These are phyloP conservation scores for Pistacia atlantica DNA, from an alignment of 345 rosid genomes.

Conservation along the genomic window DNA sequence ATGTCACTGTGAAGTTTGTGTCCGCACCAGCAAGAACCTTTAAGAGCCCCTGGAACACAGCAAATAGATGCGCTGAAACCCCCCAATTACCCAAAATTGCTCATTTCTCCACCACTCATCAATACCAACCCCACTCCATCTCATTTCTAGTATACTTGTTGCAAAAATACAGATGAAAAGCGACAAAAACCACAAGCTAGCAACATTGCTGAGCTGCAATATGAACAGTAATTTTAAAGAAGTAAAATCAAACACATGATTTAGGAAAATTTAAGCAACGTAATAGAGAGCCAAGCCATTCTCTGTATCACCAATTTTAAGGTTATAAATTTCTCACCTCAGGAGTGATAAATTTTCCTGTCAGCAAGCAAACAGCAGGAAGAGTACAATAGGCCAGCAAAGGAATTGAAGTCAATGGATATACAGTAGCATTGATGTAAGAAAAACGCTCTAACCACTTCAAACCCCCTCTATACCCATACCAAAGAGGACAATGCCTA, in stretches of 20 bases:
- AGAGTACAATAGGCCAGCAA: conserved; percentile 66
- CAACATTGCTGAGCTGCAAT: conserved; percentile 59
- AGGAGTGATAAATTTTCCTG: conserved; percentile 69
- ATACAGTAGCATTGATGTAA: conserved; percentile 59
- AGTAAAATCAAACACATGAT: background rate
- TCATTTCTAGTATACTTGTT: conserved; percentile 67
- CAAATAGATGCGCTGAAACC: conserved; percentile 66
- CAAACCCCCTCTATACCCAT: conserved; percentile 72
- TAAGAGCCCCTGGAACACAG: conserved; percentile 64
- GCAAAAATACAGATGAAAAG: conserved; percentile 65
- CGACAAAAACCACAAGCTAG: conserved; percentile 61
- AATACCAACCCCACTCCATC: conserved; percentile 70
- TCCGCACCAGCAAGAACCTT: conserved; percentile 64
- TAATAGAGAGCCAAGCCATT: background rate
- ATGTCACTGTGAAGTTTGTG: conserved; percentile 67
- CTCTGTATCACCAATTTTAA: background rate
- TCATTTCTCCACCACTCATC: conserved; percentile 85
- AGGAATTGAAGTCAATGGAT: conserved; percentile 71
- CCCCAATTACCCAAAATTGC: conserved; percentile 77
- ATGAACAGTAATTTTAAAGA: background rate
- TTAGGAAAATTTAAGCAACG: background rate
- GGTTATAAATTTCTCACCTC: conserved; percentile 38
- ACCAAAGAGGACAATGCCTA: conserved; percentile 78
- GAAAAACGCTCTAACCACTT: conserved; percentile 68
- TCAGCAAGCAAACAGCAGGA: conserved; percentile 69